Conservation (phyloP, 371 early-diverging fungal genomes). For the Lichtheimia hyalospora region DNA sequence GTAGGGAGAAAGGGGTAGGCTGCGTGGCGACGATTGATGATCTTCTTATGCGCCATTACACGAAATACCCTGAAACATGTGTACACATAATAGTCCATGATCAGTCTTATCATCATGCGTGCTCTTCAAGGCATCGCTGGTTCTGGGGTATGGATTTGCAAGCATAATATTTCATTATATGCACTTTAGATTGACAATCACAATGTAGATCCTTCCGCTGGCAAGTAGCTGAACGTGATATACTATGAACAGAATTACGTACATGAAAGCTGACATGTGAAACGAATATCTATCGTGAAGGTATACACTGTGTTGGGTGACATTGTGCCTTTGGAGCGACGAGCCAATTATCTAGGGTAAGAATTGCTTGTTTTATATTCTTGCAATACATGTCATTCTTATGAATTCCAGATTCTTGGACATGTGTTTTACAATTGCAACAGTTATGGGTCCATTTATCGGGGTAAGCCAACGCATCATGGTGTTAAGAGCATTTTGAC, state of each 20-base stretch:
- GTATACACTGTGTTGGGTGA: constrained; percentile 66
- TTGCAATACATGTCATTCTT: no score
- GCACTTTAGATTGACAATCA: no score
- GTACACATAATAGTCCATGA: constrained; percentile 43
- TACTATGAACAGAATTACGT: no score
- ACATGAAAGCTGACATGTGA: no score
- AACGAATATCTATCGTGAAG: neutral
- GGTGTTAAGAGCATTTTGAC: no score
- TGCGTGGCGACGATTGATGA: no score
- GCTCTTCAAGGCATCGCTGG: constrained; percentile 64
- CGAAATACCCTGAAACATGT: no score
- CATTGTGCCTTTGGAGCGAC: constrained; percentile 50
- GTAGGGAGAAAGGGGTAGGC: constrained; percentile 8
- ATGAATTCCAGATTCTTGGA: constrained; percentile 4
- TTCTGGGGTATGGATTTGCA: constrained; percentile 32
- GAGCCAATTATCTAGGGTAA: constrained; percentile 59
- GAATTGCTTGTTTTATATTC: no score
- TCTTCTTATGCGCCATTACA: neutral
- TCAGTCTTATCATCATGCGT: constrained; percentile 60
- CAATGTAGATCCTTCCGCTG: neutral
- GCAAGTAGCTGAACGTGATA: neutral
- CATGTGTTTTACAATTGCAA: constrained; percentile 41
- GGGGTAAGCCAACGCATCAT: constrained; percentile 18
- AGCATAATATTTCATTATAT: neutral
- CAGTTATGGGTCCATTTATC: constrained; percentile 42